phyloP scores from a whole-genome alignment of 768 basidiomycete species.

The Calvatia gigantea region DNA sequence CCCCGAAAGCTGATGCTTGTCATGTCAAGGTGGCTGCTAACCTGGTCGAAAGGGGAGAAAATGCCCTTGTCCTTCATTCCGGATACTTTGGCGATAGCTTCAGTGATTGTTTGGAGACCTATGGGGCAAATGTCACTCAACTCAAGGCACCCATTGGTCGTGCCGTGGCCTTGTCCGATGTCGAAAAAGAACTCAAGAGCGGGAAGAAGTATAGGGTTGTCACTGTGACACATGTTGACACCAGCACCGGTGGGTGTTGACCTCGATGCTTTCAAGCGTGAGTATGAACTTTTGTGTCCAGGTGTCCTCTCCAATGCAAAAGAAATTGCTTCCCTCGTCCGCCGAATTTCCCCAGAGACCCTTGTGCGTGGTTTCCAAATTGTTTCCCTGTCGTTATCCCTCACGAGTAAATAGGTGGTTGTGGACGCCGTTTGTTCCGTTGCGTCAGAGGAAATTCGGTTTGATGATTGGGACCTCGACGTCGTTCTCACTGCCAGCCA shows the following conservation, averaged over 20 bases:
- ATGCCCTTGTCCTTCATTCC: conserved; percentile 78
- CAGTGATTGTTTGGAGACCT: conserved; percentile 80
- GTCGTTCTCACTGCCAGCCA: conserved; percentile 84
- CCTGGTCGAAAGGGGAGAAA: conserved; percentile 77
- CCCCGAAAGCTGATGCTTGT: conserved; percentile 2
- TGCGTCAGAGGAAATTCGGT: conserved; percentile 90
- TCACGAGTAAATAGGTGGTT: conserved; percentile 46
- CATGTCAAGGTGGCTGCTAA: conserved; percentile 79
- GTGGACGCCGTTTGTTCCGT: conserved; percentile 97
- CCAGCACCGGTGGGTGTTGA: conserved; percentile 61
- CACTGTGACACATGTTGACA: conserved; percentile 95
- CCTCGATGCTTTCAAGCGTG: not conserved
- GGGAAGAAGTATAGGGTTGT: conserved; percentile 83
- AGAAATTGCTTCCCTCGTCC: conserved; percentile 69
- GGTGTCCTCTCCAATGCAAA: conserved; percentile 87
- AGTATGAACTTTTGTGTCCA: conserved; percentile 17
- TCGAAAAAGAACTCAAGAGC: conserved; percentile 42
- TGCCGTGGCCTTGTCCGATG: conserved; percentile 54
- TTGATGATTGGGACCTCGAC: conserved; percentile 93
- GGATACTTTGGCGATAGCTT: conserved; percentile 97
- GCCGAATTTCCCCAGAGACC: conserved; percentile 77
- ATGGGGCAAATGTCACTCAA: conserved; percentile 86
- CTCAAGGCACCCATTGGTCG: conserved; percentile 81
- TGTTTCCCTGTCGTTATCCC: not conserved
- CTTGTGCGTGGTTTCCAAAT: conserved; percentile 42